These are phyloP conservation scores for Penstemon newberryi DNA, from an alignment of 257 asterid species.

Conservation along the genomic window DNA sequence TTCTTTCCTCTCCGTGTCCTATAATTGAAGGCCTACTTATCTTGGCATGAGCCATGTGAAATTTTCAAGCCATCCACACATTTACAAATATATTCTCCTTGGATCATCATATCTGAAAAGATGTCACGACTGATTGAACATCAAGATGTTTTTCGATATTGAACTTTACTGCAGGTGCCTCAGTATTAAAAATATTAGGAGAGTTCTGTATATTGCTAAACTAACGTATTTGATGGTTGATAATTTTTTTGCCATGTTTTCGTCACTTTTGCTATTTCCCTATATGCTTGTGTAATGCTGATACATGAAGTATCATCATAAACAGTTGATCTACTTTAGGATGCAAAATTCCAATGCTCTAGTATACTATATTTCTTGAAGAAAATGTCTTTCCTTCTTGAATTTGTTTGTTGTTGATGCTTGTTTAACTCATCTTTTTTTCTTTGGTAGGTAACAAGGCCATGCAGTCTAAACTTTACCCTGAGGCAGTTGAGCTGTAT, in stretches of 20 bases:
- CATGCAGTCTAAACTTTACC: conserved; percentile 64
- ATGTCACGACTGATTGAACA: background rate
- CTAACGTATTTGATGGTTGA: background rate
- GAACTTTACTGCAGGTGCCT: background rate
- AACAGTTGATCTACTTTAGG: background rate
- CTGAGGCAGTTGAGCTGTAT: conserved; percentile 74
- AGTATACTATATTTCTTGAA: background rate
- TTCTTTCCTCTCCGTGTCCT: too few species aligned
- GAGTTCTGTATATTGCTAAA: conserved; percentile 2
- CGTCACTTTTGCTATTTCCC: conserved; percentile 9
- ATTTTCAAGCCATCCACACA: background rate
- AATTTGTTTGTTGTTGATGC: conserved; percentile 17
- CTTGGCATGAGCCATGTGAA: background rate
- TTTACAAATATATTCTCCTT: background rate
- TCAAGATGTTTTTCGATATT: background rate
- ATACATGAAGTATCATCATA: background rate
- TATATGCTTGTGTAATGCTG: conserved; percentile 2
- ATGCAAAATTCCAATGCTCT: background rate
- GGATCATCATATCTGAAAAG: background rate
- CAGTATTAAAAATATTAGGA: background rate
- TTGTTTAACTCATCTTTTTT: conserved; percentile 2
- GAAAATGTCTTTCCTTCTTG: background rate
- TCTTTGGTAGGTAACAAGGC: conserved; percentile 63
- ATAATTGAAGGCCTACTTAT: background rate
- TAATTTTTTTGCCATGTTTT: conserved; percentile 2